Conservation (phyloP, 345 rosid species). For the Hibiscus tridactylites region DNA sequence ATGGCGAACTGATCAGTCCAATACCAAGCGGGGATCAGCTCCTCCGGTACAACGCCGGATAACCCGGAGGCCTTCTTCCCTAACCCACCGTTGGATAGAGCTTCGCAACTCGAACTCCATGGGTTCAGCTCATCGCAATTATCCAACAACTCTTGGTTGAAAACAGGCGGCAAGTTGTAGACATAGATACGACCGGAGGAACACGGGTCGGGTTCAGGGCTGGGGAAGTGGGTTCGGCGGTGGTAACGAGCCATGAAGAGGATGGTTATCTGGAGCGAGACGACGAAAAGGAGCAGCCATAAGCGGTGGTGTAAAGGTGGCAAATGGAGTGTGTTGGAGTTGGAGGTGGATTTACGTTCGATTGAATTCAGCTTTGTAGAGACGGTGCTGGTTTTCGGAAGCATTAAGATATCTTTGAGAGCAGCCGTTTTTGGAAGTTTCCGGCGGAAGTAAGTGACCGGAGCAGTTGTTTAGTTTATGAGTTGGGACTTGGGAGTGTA, state of each 20-base stretch:
- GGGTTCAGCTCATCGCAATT: slow-evolving; percentile 70
- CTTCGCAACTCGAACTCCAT: slow-evolving; percentile 85
- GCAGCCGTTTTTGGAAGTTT: background rate
- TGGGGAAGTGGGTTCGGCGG: slow-evolving; percentile 18
- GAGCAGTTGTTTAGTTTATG: background rate
- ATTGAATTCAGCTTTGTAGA: slow-evolving; percentile 6
- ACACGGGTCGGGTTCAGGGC: slow-evolving; percentile 42
- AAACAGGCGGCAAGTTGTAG: slow-evolving; percentile 59
- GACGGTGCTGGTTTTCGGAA: slow-evolving; percentile 19
- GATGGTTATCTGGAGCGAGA: slow-evolving; percentile 55
- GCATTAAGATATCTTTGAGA: slow-evolving; percentile 26
- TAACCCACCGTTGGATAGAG: slow-evolving; percentile 61
- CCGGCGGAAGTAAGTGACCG: slow-evolving; percentile 19
- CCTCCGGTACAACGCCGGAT: slow-evolving; percentile 42
- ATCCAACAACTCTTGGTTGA: slow-evolving; percentile 53
- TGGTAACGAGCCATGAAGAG: slow-evolving; percentile 44
- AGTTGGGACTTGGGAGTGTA: background rate
- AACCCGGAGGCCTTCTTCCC: slow-evolving; percentile 53
- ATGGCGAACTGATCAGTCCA: slow-evolving; percentile 89
- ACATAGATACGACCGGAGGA: slow-evolving; percentile 58
- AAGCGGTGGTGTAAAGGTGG: slow-evolving; percentile 25
- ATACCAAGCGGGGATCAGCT: slow-evolving; percentile 68
- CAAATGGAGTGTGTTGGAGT: slow-evolving; percentile 19
- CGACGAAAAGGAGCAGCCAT: slow-evolving; percentile 51
- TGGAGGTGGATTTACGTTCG: slow-evolving; percentile 24